Conservation (phyloP, 345 rosid species). For the Euclidium syriacum region DNA sequence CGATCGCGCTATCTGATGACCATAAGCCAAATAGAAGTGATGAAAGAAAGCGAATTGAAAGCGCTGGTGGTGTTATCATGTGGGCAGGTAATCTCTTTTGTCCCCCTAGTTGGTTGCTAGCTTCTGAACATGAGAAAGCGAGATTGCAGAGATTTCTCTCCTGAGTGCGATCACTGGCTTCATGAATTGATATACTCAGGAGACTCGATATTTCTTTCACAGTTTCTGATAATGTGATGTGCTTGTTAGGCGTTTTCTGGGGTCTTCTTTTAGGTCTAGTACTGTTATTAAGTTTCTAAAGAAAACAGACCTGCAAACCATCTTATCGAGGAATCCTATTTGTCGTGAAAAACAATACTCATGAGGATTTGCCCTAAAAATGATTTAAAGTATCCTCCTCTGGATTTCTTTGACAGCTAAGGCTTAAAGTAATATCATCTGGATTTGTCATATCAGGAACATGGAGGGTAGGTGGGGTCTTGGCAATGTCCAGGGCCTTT, state of each 20-base stretch:
- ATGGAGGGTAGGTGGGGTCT: conserved; percentile 99
- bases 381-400: background rate
- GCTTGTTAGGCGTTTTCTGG: background rate
- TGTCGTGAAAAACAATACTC: background rate
- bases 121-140: background rate
- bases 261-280: background rate
- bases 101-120: background rate
- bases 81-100: conserved; percentile 80
- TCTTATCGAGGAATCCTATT: background rate
- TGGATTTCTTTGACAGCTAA: conserved; percentile 32
- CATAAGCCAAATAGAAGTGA: conserved; percentile 98
- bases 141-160: background rate
- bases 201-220: background rate
- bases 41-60: conserved; percentile 96
- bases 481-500: conserved; percentile 98
- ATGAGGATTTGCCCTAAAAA: background rate
- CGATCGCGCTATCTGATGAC: conserved; percentile 96
- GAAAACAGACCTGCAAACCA: background rate
- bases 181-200: background rate
- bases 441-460: conserved; percentile 58
- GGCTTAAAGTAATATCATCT: background rate
- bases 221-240: background rate
- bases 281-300: background rate
- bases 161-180: background rate
- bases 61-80: conserved; percentile 92